Conservation (phyloP, 2,329 filamentous ascomycete species). For the Rhinocladiella similis region DNA sequence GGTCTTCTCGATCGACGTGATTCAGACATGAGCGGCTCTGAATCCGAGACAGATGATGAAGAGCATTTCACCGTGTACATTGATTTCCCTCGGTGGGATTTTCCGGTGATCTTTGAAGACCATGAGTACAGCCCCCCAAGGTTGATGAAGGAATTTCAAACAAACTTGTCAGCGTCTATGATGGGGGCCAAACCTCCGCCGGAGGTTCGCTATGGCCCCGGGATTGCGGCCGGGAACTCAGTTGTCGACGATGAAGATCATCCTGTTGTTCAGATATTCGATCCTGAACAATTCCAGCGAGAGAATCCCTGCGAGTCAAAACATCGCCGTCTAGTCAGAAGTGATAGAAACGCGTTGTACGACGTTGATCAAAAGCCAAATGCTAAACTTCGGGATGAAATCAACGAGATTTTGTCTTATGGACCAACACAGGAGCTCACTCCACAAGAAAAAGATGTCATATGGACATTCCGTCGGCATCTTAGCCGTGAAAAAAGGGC, state of each 20-base stretch:
- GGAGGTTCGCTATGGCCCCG: conserved; percentile 85
- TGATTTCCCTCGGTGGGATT: conserved; percentile 92
- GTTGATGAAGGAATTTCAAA: conserved; percentile 70
- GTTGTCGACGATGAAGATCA: conserved; percentile 46
- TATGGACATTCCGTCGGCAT: conserved; percentile 98
- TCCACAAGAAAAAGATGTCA: conserved; percentile 88
- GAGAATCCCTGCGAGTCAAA: conserved; percentile 96
- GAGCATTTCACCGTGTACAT: conserved; percentile 81
- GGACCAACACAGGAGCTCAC: conserved; percentile 86
- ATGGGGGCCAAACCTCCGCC: conserved; percentile 76
- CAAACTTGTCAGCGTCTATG: conserved; percentile 64
- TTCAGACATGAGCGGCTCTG: conserved; percentile 35
- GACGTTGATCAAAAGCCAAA: conserved; percentile 96
- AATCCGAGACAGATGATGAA: conserved; percentile 50
- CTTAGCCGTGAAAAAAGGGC: conserved; percentile 88
- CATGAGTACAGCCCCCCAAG: conserved; percentile 87
- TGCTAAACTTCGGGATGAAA: conserved; percentile 88
- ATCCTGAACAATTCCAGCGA: conserved; percentile 83
- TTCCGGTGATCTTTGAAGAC: conserved; percentile 92
- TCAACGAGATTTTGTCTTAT: conserved; percentile 88
- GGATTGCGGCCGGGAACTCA: conserved; percentile 69
- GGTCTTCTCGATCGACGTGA: conserved; percentile 43
- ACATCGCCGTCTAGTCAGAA: conserved; percentile 86
- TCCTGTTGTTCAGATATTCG: conserved; percentile 81
- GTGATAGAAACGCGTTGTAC: conserved; percentile 87